phyloP scores from a whole-genome alignment of 768 basidiomycete genomes.

The Cystobasidium tubakii region DNA sequence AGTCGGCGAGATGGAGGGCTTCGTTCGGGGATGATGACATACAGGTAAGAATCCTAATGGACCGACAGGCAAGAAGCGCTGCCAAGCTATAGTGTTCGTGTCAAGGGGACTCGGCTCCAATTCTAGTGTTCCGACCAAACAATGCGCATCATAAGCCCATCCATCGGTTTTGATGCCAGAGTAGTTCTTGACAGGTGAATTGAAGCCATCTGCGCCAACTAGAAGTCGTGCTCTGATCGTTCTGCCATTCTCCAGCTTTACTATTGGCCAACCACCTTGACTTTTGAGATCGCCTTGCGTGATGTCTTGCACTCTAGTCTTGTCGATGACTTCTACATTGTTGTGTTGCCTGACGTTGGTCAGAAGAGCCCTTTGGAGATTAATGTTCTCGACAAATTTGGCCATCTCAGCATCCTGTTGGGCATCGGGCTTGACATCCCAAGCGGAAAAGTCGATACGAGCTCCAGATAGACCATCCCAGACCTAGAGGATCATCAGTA shows the following conservation, averaged over 20 bases:
- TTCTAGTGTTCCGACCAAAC: constrained; percentile 78
- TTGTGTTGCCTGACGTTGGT: constrained; percentile 55
- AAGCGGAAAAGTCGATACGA: constrained; percentile 64
- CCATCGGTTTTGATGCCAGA: constrained; percentile 80
- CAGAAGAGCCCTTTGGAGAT: constrained; percentile 79
- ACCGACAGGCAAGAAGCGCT: constrained; percentile 88
- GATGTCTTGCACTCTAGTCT: constrained; percentile 69
- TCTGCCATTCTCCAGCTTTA: constrained; percentile 68
- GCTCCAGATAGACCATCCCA: constrained; percentile 89
- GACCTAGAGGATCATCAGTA: constrained; percentile 53
- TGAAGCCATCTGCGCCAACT: constrained; percentile 93
- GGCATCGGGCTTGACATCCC: constrained; percentile 49
- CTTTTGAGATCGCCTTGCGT: constrained; percentile 53
- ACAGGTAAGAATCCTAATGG: constrained; percentile 87
- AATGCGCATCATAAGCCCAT: constrained; percentile 83
- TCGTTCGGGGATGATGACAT: background rate
- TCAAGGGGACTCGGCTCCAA: constrained; percentile 58
- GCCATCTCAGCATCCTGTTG: constrained; percentile 58
- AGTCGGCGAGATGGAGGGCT: background rate
- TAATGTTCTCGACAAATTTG: constrained; percentile 81
- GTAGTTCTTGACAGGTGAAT: constrained; percentile 83
- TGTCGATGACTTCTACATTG: constrained; percentile 63
- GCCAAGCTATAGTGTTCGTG: constrained; percentile 73
- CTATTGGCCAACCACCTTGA: constrained; percentile 69
- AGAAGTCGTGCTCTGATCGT: constrained; percentile 41